Conservation (phyloP, 2,329 filamentous ascomycete species). For the Talaromyces islandicus region DNA sequence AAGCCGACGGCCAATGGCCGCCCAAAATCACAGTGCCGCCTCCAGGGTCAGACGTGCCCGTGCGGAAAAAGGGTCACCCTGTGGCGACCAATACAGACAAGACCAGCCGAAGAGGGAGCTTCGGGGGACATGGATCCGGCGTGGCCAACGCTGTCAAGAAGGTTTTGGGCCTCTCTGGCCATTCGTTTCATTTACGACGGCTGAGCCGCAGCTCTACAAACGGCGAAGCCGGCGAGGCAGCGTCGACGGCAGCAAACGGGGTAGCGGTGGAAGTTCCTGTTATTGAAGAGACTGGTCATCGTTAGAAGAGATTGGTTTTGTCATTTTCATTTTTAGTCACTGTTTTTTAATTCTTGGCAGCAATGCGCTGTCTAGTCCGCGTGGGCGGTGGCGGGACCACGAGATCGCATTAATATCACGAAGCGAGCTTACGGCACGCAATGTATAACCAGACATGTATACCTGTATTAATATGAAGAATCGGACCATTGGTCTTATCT, state of each 20-base stretch:
- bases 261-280: neutral
- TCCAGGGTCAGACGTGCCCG: slow-evolving; percentile 19
- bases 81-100: neutral
- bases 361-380: neutral
- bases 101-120: slow-evolving; percentile 5
- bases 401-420: neutral
- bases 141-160: slow-evolving; percentile 37
- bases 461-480: neutral
- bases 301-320: neutral
- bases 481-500: neutral
- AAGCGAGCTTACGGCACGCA: neutral
- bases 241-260: neutral
- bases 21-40: slow-evolving; percentile 46
- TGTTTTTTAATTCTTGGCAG: neutral
- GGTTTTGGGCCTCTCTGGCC: slow-evolving; percentile 31
- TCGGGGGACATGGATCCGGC: slow-evolving; percentile 20
- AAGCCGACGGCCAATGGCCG: slow-evolving; percentile 88
- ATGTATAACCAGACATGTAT: neutral
- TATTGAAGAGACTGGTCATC: neutral
- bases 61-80: slow-evolving; percentile 6
- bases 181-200: slow-evolving; percentile 31
- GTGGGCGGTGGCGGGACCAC: neutral
- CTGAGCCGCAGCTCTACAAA: slow-evolving; percentile 17
- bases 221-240: neutral
- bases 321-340: neutral